Conservation (phyloP, 257 asterid species). For the Ajuga chamaepitys region DNA sequence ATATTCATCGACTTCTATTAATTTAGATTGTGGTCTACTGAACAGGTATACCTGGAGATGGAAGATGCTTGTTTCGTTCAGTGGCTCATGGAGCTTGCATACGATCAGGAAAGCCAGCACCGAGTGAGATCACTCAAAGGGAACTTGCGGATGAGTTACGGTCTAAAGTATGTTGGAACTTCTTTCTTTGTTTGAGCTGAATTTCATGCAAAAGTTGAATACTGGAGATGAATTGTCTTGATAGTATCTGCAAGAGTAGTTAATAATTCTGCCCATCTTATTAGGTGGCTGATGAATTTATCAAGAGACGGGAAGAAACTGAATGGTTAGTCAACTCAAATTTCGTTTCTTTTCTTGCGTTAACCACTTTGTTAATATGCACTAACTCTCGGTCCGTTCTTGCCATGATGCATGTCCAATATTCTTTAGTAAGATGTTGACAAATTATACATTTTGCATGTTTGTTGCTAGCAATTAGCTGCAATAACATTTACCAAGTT, state of each 20-base stretch:
- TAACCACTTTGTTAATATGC: not conserved
- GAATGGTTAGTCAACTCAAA: conserved; percentile 55
- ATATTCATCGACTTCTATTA: not conserved
- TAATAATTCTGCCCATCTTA: conserved; percentile 15
- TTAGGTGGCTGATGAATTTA: conserved; percentile 85
- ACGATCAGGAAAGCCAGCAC: conserved; percentile 69
- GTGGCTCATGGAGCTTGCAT: conserved; percentile 92
- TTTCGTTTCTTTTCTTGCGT: not conserved
- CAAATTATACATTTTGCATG: not conserved
- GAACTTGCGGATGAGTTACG: conserved; percentile 83
- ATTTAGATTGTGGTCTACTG: conserved; percentile 19
- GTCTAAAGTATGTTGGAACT: conserved; percentile 48
- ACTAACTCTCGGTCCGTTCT: not conserved
- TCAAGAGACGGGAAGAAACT: conserved; percentile 79
- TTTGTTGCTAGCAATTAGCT: not conserved
- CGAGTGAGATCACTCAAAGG: conserved; percentile 62
- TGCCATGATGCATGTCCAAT: not conserved
- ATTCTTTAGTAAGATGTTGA: not conserved
- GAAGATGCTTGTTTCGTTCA: conserved; percentile 97
- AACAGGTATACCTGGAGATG: conserved; percentile 97
- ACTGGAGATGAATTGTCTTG: not conserved
- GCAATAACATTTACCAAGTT: not conserved
- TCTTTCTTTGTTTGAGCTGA: not conserved
- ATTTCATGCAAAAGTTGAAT: not conserved
- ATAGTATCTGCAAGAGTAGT: conserved; percentile 8